A percentile compares a stretch with the other conserved stretches of the same genome.
Conservation (phyloP, 2,329 filamentous ascomycete genomes). For the Mycosphaerella arachidis region DNA sequence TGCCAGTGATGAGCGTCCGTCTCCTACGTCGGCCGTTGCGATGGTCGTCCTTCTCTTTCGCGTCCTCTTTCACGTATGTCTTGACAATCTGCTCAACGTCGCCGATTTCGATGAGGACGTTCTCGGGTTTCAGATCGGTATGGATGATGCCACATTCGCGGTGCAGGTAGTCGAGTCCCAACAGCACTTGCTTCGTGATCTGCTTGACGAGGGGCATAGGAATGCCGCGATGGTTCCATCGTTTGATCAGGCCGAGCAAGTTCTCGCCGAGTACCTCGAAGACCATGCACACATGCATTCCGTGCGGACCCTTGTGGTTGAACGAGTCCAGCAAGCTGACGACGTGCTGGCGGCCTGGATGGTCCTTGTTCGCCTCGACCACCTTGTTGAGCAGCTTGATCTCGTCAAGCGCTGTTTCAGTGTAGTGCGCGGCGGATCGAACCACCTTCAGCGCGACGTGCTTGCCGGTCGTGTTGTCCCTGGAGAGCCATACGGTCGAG, state of each 20-base stretch:
- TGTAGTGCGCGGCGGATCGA: conserved; percentile 95
- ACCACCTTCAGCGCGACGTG: conserved; percentile 98
- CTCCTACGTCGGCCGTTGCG: conserved; percentile 85
- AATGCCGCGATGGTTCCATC: conserved; percentile 96
- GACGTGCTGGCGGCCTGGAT: conserved; percentile 90
- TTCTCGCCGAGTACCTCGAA: conserved; percentile 98
- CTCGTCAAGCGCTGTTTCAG: conserved; percentile 96
- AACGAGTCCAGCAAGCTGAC: conserved; percentile 96
- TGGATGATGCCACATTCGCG: conserved; percentile 98
- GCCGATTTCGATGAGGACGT: conserved; percentile 96
- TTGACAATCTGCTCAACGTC: conserved; percentile 98
- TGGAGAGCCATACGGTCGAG: conserved; percentile 50
- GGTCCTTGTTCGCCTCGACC: conserved; percentile 87
- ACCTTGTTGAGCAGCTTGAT: conserved; percentile 98
- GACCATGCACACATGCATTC: conserved; percentile 97
- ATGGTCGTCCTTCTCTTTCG: conserved; percentile 72
- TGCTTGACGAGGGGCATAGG: conserved; percentile 96
- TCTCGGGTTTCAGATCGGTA: conserved; percentile 95
- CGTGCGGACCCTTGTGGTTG: conserved; percentile 94
- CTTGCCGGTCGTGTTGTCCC: conserved; percentile 83
- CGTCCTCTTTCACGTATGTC: conserved; percentile 83
- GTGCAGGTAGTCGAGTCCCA: conserved; percentile 93
- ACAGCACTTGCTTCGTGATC: conserved; percentile 94
- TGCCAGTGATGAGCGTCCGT: conserved; percentile 92
- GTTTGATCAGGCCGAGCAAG: conserved; percentile 88